These are phyloP conservation scores for Dioscorea zingiberensis DNA, from an alignment of 106 monocot species.

Conservation along the genomic window DNA sequence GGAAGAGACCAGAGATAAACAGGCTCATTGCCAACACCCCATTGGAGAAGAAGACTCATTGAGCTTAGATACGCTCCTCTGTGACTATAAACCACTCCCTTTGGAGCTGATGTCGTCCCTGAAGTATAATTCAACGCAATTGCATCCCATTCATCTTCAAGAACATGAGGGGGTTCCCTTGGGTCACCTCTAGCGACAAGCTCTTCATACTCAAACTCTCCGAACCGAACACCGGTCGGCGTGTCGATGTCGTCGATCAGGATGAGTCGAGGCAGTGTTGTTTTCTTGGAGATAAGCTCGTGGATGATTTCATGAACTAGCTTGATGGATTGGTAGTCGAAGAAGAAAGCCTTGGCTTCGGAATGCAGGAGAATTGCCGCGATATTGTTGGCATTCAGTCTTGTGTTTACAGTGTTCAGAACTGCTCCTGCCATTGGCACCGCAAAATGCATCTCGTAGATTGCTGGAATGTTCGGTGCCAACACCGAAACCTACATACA, in stretches of 20 bases:
- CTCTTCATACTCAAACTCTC: slow-evolving; percentile 48
- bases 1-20: slow-evolving; percentile 82
- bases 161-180: neutral
- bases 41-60: slow-evolving; percentile 44
- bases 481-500: slow-evolving; percentile 47
- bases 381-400: slow-evolving; percentile 39
- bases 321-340: slow-evolving; percentile 39
- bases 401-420: slow-evolving; percentile 65
- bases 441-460: slow-evolving; percentile 73
- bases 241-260: slow-evolving; percentile 36
- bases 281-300: neutral
- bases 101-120: slow-evolving; percentile 79
- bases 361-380: slow-evolving; percentile 49
- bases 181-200: slow-evolving; percentile 40
- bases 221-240: slow-evolving; percentile 5
- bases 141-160: slow-evolving; percentile 64
- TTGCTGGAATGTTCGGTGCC: slow-evolving; percentile 58
- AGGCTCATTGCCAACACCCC: slow-evolving; percentile 46
- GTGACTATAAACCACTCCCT: slow-evolving; percentile 85
- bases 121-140: slow-evolving; percentile 89
- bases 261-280: slow-evolving; percentile 13
- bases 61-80: slow-evolving; percentile 50
- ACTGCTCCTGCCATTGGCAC: slow-evolving; percentile 85
- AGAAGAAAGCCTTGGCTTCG: slow-evolving; percentile 47
- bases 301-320: slow-evolving; percentile 27